A percentile compares a stretch with the other conserved stretches of the same genome.
Evolutionary conservation across 2,329 filamentous ascomycete species (phyloP).

Genomic region (Zymoseptoria tritici): DNA sequence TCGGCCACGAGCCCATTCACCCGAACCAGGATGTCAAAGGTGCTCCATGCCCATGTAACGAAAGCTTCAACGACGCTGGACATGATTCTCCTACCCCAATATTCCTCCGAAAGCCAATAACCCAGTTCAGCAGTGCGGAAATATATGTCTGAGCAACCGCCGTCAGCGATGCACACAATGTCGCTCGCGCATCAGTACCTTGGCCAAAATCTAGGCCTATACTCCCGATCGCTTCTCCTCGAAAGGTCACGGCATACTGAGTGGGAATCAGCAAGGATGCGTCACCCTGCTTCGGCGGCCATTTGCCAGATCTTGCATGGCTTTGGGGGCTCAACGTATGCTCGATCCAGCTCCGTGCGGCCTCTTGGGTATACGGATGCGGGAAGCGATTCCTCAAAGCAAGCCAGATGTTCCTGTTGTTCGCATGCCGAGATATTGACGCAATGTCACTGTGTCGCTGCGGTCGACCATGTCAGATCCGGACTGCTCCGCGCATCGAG

Average conservation of each 20-base stretch:
- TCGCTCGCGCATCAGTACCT: slow-evolving; percentile 14
- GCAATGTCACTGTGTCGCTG: slow-evolving; percentile 28
- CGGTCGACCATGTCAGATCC: neutral
- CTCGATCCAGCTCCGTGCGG: slow-evolving; percentile 31
- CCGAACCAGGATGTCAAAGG: slow-evolving; percentile 23
- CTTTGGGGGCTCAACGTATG: slow-evolving; percentile 16
- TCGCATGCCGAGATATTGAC: slow-evolving; percentile 21
- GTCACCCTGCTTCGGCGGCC: slow-evolving; percentile 10
- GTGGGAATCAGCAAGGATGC: slow-evolving; percentile 12
- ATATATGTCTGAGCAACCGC: slow-evolving; percentile 23
- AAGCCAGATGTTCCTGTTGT: slow-evolving; percentile 28
- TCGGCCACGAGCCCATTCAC: slow-evolving; percentile 27
- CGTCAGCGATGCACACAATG: neutral
- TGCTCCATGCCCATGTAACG: slow-evolving; percentile 30
- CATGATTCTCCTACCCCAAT: slow-evolving; percentile 30
- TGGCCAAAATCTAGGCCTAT: slow-evolving; percentile 31
- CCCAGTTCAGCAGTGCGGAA: slow-evolving; percentile 35
- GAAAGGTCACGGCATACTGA: slow-evolving; percentile 20
- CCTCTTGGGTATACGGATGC: slow-evolving; percentile 1
- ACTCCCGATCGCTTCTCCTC: slow-evolving; percentile 29
- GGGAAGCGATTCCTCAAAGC: slow-evolving; percentile 33
- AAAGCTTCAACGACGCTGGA: slow-evolving; percentile 29
- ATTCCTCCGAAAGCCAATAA: slow-evolving; percentile 36
- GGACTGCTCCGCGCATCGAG: neutral
- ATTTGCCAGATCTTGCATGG: slow-evolving; percentile 13